These are phyloP conservation scores for Nemania diffusa DNA, from an alignment of 2,329 filamentous ascomycete genomes.

Conservation along the genomic window DNA sequence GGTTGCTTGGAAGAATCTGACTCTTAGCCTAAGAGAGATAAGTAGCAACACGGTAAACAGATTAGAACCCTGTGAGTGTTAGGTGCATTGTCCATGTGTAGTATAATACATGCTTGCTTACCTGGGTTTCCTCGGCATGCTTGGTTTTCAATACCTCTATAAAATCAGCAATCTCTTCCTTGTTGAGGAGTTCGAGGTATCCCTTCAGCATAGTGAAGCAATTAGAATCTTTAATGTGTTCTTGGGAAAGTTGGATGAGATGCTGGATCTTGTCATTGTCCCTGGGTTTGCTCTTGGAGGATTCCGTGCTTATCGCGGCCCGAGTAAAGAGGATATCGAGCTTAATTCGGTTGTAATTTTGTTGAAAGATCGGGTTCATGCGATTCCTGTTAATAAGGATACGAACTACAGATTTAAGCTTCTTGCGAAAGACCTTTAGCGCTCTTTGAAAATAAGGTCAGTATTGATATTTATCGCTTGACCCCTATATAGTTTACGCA, in stretches of 20 bases:
- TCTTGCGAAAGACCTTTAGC: conserved; percentile 8
- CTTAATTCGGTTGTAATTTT: conserved; percentile 22
- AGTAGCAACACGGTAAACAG: conserved; percentile 30
- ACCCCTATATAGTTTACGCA: background rate
- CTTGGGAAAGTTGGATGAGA: conserved; percentile 52
- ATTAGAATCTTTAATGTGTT: conserved; percentile 51
- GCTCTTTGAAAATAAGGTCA: conserved; percentile 15
- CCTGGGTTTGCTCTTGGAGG: background rate
- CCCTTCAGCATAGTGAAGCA: conserved; percentile 61
- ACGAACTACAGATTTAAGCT: conserved; percentile 10
- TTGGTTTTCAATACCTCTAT: conserved; percentile 45
- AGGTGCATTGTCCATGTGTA: background rate
- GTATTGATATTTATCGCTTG: background rate
- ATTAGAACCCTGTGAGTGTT: conserved; percentile 30
- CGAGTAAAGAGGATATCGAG: conserved; percentile 17
- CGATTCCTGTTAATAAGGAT: background rate
- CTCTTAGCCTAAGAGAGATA: conserved; percentile 31
- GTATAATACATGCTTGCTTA: conserved; percentile 33
- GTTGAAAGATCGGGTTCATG: conserved; percentile 11
- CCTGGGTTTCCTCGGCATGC: conserved; percentile 43
- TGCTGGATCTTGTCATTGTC: conserved; percentile 39
- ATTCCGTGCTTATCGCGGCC: background rate
- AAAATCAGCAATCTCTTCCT: conserved; percentile 53
- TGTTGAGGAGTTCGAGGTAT: conserved; percentile 56
- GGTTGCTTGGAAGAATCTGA: conserved; percentile 38